A percentile compares a stretch with the other conserved stretches of the same genome.
These are phyloP conservation scores for Geranomyces variabilis DNA, from an alignment of 192 early-diverging fungal species.

Conservation along the genomic window DNA sequence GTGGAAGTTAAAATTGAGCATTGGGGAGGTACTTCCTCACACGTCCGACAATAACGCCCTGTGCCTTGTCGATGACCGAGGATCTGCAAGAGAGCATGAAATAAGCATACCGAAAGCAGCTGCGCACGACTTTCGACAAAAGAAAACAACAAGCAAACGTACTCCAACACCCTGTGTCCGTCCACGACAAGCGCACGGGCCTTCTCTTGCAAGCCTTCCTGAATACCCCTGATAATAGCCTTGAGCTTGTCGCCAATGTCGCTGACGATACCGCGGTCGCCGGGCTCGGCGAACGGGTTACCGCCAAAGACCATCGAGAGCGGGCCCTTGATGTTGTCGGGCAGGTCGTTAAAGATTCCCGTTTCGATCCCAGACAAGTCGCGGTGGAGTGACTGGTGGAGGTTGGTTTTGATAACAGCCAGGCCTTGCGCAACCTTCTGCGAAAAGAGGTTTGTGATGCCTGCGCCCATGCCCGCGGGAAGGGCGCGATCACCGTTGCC, in stretches of 20 bases:
- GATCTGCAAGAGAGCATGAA: too few relatives aligned
- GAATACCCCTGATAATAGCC: slow-evolving; percentile 13
- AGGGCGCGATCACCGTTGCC: slow-evolving; percentile 20
- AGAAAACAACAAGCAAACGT: too few relatives aligned
- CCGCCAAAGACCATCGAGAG: slow-evolving; percentile 30
- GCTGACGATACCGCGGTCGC: slow-evolving; percentile 20
- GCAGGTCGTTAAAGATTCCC: slow-evolving; percentile 18
- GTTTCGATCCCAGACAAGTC: slow-evolving; percentile 16
- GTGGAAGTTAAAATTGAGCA: slow-evolving; percentile 11
- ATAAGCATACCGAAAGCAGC: too few relatives aligned
- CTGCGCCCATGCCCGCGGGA: not conserved
- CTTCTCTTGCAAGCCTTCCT: slow-evolving; percentile 29
- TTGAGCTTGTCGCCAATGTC: slow-evolving; percentile 25
- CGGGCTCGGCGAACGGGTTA: slow-evolving; percentile 14
- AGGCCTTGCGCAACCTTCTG: slow-evolving; percentile 12
- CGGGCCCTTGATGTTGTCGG: slow-evolving; percentile 24
- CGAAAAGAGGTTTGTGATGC: slow-evolving; percentile 15
- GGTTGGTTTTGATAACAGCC: not conserved
- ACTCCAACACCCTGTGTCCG: slow-evolving; percentile 24
- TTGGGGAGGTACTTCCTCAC: slow-evolving; percentile 18
- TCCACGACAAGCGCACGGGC: slow-evolving; percentile 22
- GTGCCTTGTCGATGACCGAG: slow-evolving; percentile 6
- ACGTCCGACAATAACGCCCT: slow-evolving; percentile 15
- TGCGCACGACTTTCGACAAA: too few relatives aligned
- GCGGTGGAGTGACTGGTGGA: slow-evolving; percentile 15